Evolutionary conservation across 345 rosid species (phyloP).

Genomic region (Gynandropsis gynandra): DNA sequence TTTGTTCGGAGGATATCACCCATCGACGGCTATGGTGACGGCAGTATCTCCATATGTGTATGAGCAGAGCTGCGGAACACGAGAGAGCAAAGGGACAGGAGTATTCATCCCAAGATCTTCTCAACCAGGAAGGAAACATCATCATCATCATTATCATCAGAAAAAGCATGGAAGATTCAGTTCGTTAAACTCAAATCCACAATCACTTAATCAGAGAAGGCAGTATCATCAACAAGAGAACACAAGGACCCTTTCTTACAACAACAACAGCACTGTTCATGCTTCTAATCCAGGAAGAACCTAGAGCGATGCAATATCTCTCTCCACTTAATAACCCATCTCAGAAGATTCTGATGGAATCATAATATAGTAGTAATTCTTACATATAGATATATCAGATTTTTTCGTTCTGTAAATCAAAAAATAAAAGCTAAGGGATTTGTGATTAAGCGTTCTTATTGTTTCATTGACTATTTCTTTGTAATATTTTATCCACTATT

Average conservation of each 20-base stretch:
- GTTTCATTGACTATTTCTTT: no score
- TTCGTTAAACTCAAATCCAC: slow-evolving; percentile 40
- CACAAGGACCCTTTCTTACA: no score
- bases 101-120: slow-evolving; percentile 74
- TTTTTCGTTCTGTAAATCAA: no score
- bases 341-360: slow-evolving; percentile 10
- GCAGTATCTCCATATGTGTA: slow-evolving; percentile 35
- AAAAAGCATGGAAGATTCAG: slow-evolving; percentile 50
- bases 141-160: slow-evolving; percentile 24
- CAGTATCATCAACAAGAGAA: slow-evolving; percentile 12
- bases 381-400: no score
- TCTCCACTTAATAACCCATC: slow-evolving; percentile 22
- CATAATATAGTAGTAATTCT: not conserved
- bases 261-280: slow-evolving; percentile 13
- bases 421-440: no score
- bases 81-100: slow-evolving; percentile 89
- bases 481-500: no score
- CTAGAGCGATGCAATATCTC: slow-evolving; percentile 34
- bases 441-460: no score
- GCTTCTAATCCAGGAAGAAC: slow-evolving; percentile 28
- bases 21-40: no score
- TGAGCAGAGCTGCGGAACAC: slow-evolving; percentile 40
- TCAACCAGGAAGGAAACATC: slow-evolving; percentile 46
- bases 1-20: slow-evolving; percentile 40
- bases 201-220: slow-evolving; percentile 18